Conservation (phyloP, 192 early-diverging fungal genomes). For the Coemansia sp. region DNA sequence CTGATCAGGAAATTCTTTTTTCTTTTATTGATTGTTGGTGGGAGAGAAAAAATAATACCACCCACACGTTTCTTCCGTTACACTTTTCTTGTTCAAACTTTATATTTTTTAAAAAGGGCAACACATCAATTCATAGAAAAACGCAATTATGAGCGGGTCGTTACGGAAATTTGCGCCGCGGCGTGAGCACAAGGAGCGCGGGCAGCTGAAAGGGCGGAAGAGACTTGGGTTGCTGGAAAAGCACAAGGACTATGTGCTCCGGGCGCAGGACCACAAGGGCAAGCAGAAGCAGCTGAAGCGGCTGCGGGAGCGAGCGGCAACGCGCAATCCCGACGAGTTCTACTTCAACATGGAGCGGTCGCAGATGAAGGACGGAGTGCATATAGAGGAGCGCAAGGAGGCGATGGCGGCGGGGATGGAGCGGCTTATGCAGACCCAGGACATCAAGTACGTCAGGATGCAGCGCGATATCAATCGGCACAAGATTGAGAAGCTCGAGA, state of each 20-base stretch:
- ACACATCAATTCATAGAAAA: not conserved
- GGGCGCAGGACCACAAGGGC: constrained; percentile 85
- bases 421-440: constrained; percentile 89
- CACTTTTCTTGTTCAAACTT: too few species aligned
- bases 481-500: constrained; percentile 78
- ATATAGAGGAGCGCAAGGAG: constrained; percentile 72
- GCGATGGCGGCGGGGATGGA: constrained; percentile 75
- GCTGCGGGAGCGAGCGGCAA: constrained; percentile 81
- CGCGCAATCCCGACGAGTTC: constrained; percentile 96
- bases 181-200: constrained; percentile 88
- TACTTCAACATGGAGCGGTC: constrained; percentile 96
- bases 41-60: not conserved
- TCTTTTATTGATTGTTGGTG: not conserved
- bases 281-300: constrained; percentile 87
- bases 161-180: constrained; percentile 83
- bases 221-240: constrained; percentile 89
- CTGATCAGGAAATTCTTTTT: constrained; percentile 1
- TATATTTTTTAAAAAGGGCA: too few species aligned
- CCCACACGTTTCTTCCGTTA: not conserved
- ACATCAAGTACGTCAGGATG: constrained; percentile 82
- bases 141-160: constrained; percentile 57
- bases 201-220: constrained; percentile 65
- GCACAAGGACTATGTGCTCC: constrained; percentile 96
- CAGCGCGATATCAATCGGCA: constrained; percentile 66
- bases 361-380: constrained; percentile 83